phyloP scores from a whole-genome alignment of 2,329 filamentous ascomycete genomes.

The Aspergillus calidoustus region DNA sequence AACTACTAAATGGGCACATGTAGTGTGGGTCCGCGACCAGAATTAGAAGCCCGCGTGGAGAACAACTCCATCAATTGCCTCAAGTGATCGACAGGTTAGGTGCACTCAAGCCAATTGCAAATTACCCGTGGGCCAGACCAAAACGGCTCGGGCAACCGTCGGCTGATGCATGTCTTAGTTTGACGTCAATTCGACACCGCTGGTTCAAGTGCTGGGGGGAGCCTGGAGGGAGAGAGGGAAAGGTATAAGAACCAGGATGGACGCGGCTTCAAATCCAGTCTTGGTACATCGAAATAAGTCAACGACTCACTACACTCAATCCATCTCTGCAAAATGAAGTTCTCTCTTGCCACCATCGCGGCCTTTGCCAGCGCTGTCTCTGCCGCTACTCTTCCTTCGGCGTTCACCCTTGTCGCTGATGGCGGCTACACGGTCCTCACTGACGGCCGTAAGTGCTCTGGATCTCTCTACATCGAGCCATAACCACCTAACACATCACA shows the following conservation, averaged over 20 bases:
- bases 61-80: background rate
- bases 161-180: slow-evolving; percentile 9
- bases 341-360: slow-evolving; percentile 31
- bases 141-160: background rate
- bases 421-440: slow-evolving; percentile 31
- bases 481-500: slow-evolving; percentile 4
- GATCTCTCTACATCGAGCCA: no score
- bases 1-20: background rate
- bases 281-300: background rate
- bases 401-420: slow-evolving; percentile 35
- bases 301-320: background rate
- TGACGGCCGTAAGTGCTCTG: slow-evolving; percentile 29
- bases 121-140: background rate
- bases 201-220: no score
- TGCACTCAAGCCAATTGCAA: background rate
- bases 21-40: background rate
- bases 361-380: slow-evolving; percentile 28
- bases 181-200: slow-evolving; percentile 5
- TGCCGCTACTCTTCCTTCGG: slow-evolving; percentile 28
- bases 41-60: background rate
- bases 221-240: no score
- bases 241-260: slow-evolving; percentile 1
- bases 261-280: background rate
- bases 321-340: slow-evolving; percentile 30
- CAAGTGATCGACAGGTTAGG: background rate